These are phyloP conservation scores for Aspergillus fischeri DNA, from an alignment of 2,329 filamentous ascomycete species.

Conservation along the genomic window DNA sequence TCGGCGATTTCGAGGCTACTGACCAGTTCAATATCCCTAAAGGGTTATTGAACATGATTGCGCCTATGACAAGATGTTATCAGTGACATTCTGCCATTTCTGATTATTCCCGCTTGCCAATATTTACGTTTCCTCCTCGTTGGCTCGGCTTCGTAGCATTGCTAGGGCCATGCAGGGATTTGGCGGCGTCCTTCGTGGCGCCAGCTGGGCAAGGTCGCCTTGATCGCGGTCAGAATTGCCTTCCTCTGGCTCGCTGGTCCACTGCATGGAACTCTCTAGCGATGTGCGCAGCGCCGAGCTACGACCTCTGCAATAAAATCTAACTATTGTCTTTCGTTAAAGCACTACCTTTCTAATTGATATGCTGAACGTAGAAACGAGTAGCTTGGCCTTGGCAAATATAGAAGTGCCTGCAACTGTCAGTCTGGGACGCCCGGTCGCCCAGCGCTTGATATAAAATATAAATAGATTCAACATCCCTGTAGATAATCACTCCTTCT, in stretches of 20 bases:
- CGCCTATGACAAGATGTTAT: constrained; percentile 10
- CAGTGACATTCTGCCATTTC: constrained; percentile 5
- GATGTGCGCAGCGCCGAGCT: background rate
- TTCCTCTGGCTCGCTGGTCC: background rate
- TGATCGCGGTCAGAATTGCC: background rate
- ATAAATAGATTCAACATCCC: background rate
- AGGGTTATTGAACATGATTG: constrained; percentile 10
- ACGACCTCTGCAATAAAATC: constrained; percentile 1
- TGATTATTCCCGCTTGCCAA: constrained; percentile 8
- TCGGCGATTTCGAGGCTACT: constrained; percentile 9
- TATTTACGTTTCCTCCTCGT: constrained; percentile 1
- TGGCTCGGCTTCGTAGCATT: constrained; percentile 9
- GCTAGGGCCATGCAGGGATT: constrained; percentile 6
- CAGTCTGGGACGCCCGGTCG: background rate
- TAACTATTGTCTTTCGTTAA: constrained; percentile 6
- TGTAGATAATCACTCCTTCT: background rate
- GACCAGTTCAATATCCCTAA: constrained; percentile 9
- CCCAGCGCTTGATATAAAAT: background rate
- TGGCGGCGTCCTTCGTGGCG: background rate
- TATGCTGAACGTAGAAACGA: background rate
- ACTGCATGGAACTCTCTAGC: background rate
- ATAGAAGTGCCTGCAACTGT: background rate
- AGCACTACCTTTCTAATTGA: background rate
- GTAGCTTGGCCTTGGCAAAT: constrained; percentile 1
- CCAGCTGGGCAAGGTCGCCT: background rate